These are phyloP conservation scores for Haplosporangium gracile DNA, from an alignment of 192 early-diverging fungal species.

Conservation along the genomic window DNA sequence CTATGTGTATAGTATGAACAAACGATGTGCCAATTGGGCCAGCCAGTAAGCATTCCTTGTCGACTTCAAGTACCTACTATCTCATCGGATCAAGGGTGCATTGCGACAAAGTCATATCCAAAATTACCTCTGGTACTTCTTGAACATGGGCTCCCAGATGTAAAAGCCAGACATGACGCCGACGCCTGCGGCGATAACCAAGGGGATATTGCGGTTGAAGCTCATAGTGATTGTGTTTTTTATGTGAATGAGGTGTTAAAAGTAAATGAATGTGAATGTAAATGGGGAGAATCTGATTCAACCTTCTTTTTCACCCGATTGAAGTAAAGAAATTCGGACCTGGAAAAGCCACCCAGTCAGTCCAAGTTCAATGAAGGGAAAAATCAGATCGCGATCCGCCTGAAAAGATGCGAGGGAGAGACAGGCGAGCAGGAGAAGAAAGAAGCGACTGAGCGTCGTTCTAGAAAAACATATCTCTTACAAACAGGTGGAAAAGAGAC, in stretches of 20 bases:
- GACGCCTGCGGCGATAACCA: slow-evolving; percentile 33
- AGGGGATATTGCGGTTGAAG: slow-evolving; percentile 43
- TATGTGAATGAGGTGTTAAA: not conserved
- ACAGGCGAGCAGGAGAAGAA: not conserved
- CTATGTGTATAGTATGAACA: not conserved
- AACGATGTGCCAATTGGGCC: not conserved
- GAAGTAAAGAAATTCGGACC: not conserved
- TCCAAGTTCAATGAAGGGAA: not conserved
- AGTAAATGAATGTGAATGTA: slow-evolving; percentile 6
- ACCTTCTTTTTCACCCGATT: slow-evolving; percentile 12
- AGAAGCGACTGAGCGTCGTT: not conserved
- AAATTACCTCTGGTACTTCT: slow-evolving; percentile 44
- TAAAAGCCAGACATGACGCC: slow-evolving; percentile 51
- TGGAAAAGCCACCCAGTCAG: slow-evolving; percentile 9
- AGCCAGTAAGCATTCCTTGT: not conserved
- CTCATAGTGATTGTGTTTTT: slow-evolving; percentile 16
- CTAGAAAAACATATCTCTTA: not conserved
- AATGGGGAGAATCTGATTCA: slow-evolving; percentile 10
- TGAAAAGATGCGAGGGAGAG: slow-evolving; percentile 18
- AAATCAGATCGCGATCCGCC: not conserved
- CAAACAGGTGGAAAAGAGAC: not conserved
- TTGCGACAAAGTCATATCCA: not conserved
- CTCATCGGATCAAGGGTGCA: not conserved
- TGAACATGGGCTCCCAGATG: slow-evolving; percentile 52
- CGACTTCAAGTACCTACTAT: not conserved